Evolutionary conservation across 371 early-diverging fungal species (phyloP), one percentile per base, ranked within the genome.

Genomic region (Saksenaea oblongispora): DNA sequence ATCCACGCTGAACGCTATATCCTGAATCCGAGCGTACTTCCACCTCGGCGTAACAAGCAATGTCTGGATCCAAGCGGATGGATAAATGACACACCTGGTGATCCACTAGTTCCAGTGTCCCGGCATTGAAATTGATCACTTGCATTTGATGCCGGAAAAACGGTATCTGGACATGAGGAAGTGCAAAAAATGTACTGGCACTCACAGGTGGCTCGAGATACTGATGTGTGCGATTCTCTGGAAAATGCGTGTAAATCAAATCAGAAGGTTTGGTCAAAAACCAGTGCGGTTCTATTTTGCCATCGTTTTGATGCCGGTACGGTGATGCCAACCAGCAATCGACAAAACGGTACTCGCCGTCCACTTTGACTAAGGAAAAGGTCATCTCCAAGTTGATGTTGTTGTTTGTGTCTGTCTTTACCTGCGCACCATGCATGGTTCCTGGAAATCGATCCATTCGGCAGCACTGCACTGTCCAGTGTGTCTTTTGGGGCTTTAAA

Each of bases 381-480:
- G 24, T 47, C 3, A 47, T 1, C n/a, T 22, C n/a, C 18, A 47
- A 47, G 22, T 10, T 26, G 34, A 47, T 44, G n/a, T 26, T 3
- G 18, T 9, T 18, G 13, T 3, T 34, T 37, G 10, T 34, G 34
- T 53, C 18, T 41, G 27, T 44, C 28, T 42, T 66, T 71, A 81
- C 81, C 76, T 24, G 82, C 73, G 62, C 82, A 83, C 88, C 88
- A 87, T 18, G 83, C 88, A 70, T 87, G 88, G 44, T 86, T 87
- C 0, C 75, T 64, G 1, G 69, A 65, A 8, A 78, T 64, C 7
- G 68, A 44, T 24, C 78, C 69, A 31, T 79, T 69, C 8, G 60
- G 8, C 11, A 56, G 34, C 28, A 63, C 57, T 0, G 59, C 47
- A n/a, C 55, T 61, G 4, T 73, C 62, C 0, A 60, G 55, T 9